Evolutionary conservation across 108 stramenopile genomes (phyloP).

Genomic region (Schizochytrium sp.): DNA sequence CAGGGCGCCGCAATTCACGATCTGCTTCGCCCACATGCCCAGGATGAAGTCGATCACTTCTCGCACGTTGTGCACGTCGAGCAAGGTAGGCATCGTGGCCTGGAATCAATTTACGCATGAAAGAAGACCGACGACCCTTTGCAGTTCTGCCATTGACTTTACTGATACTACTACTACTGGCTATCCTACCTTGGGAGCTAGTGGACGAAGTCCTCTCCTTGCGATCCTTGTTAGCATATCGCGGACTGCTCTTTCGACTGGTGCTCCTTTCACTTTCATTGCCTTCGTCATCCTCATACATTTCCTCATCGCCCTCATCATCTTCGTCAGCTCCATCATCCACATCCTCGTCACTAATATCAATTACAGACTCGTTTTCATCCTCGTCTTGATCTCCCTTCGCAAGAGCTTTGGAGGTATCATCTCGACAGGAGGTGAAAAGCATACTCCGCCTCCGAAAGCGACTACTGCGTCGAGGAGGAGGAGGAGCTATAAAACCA

Average conservation of each 20-base stretch:
- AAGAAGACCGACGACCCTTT: no score
- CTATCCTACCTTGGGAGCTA: no score
- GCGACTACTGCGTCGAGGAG: not conserved
- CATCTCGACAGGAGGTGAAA: not conserved
- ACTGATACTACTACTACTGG: no score
- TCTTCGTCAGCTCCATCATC: not conserved
- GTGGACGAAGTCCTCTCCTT: no score
- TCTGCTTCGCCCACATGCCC: not conserved
- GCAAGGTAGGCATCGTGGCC: no score
- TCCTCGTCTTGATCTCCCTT: not conserved
- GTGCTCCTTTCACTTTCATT: not conserved
- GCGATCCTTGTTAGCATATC: no score
- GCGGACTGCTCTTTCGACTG: no score
- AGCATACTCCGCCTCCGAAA: not conserved
- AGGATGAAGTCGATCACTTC: not conserved
- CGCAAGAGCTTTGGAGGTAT: not conserved
- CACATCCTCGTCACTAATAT: not conserved
- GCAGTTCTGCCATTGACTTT: no score
- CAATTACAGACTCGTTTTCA: not conserved
- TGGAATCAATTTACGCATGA: no score
- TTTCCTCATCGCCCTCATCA: conserved; percentile 21
- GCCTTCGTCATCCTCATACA: not conserved
- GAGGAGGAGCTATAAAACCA: not conserved
- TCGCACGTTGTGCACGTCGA: not conserved
- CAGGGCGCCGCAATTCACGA: not conserved